Base-by-base conservation (phyloP, 225 moss, liverwort and hornwort genomes). In the Straminergon stramineum region DNA sequence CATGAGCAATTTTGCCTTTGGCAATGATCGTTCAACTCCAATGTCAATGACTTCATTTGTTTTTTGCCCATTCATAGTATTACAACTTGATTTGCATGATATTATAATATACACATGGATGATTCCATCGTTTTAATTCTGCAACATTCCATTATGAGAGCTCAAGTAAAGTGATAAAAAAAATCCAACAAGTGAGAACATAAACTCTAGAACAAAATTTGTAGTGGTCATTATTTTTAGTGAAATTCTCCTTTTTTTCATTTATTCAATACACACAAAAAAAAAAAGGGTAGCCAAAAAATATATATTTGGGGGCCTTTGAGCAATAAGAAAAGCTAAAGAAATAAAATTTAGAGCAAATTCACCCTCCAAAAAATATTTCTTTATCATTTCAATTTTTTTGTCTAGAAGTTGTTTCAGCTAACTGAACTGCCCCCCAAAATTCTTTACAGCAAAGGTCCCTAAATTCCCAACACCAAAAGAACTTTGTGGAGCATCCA, bases 161-260 rank as follows among this genome's bases (percentile, higher is more conserved):
- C 15, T 37, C 4, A 24, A 0, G 10, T 1, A 10, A 24, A 16
- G 4, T 15, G 2, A 9, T 5, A 6, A 12, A 35, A 15, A 55
- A 32, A 7, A 48, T 48, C 48, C 51, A 24, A 23, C 55, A 37
- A 56, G 37, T 37, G 56, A 78, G 2, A 0, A 35, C 23, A 35
- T 23, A 56, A 37, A 35, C 5, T 53, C 14, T 7, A 13, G 52
- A 52, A 51, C 19, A 18, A 7, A 51, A 34, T 34, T 15, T 34
- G 6, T 32, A 52, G 1, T 7, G 7, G 13, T 75, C 20, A 55
- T 9, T 55, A 35, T 23, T 23, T 22, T 23, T 9, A 35, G 5
- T 55, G 3, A 35, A 35, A 22, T 34, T 22, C 5, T 22, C 1
- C 15, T 4, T 15, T 35, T 37, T 20, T 52, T 52, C 20, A 52